Base-by-base conservation (phyloP, 164 flowering plant genomes). In the Tetracentron sinense region DNA sequence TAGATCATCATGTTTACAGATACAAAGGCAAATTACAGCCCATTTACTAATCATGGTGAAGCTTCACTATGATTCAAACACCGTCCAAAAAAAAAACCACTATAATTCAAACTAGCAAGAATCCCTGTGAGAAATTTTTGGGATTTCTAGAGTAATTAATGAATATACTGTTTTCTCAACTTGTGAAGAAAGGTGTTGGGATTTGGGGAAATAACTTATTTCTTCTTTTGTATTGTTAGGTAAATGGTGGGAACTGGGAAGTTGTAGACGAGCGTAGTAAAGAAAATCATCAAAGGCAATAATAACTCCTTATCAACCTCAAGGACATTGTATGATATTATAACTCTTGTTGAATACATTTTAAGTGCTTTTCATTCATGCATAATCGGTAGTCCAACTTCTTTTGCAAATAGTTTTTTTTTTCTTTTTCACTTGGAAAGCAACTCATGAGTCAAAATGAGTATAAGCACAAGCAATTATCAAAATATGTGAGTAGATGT, bases 181-280 rank as follows among this genome's bases (percentile, higher is more conserved):
- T 33, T 33, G 38, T 4, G 8, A 38, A 1, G 44, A 38, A 38
- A 16, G 8, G 1, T 3, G 11, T 38, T 16, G 8, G 2, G 14
- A 8, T 16, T 8, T 1, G 6, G 21, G 20, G 15, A 15, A 4
- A 46, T 1, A 16, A 46, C 5, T 2, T 19, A 46, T 11, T 6
- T 46, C n/a, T 11, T 46, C 2, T 15, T 19, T 16, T 46, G 17
- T 16, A 15, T 28, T 28, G 38, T 15, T 29, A 28, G 38, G 35
- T 28, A 30, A 54, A 54, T 55, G 38, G 58, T 23, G 30, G 42
- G 42, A 55, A 42, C 15, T 46, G n/a, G n/a, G n/a, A n/a, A n/a
- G n/a, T 33, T 33, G 4, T 16, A 16, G 6, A 16, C 17, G 21
- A 46, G 20, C 17, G 15, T 17, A 46, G 3, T 4, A 11, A 46